These are phyloP conservation scores for Zhuliangozyma parablackwelliae DNA, from an alignment of 1,139 yeast species.

Conservation along the genomic window DNA sequence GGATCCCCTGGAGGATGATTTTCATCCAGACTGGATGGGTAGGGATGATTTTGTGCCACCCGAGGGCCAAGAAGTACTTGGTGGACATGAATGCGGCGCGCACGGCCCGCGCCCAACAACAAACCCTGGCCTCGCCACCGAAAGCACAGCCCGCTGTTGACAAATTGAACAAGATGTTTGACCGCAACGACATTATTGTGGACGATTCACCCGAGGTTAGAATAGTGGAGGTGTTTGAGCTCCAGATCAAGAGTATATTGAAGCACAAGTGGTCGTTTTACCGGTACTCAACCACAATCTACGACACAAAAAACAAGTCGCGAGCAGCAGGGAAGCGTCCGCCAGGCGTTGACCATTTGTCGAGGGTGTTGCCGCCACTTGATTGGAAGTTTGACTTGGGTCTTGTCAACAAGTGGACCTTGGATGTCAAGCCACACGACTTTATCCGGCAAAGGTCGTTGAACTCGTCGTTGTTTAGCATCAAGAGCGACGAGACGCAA, in stretches of 20 bases:
- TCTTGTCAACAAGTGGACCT: conserved; percentile 58
- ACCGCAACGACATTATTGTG: conserved; percentile 50
- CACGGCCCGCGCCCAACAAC: conserved; percentile 2
- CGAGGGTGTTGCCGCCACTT: conserved; percentile 60
- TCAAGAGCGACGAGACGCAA: conserved; percentile 37
- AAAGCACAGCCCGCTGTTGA: background rate
- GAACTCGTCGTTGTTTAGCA: conserved; percentile 15
- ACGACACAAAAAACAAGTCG: conserved; percentile 45
- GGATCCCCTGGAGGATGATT: conserved; percentile 62
- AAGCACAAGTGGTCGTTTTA: conserved; percentile 53
- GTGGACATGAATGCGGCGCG: conserved; percentile 13
- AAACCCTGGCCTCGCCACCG: no score
- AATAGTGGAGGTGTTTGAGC: conserved; percentile 70
- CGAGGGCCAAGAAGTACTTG: conserved; percentile 40
- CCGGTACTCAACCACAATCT: conserved; percentile 37
- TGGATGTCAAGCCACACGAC: conserved; percentile 48
- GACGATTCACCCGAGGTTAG: conserved; percentile 64
- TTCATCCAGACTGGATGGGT: conserved; percentile 58
- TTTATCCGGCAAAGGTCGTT: conserved; percentile 54
- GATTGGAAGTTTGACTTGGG: conserved; percentile 69
- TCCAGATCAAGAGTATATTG: conserved; percentile 62
- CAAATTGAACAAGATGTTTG: conserved; percentile 18
- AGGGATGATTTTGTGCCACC: conserved; percentile 49
- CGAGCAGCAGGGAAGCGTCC: conserved; percentile 62
- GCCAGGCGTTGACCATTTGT: conserved; percentile 54